phyloP scores from a whole-genome alignment of 345 rosid genomes.

The Combretum micranthum region DNA sequence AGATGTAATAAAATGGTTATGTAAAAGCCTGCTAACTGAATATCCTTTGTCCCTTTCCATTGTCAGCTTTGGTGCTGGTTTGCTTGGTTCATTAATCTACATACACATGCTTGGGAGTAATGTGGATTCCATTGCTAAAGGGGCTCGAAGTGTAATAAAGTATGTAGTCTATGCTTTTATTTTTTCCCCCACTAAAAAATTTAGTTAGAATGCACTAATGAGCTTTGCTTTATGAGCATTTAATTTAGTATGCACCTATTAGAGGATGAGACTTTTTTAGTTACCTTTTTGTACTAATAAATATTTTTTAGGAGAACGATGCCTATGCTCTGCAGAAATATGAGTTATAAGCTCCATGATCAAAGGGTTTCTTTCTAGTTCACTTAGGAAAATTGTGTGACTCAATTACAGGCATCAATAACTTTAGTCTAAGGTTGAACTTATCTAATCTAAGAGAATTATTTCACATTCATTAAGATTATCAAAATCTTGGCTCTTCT shows the following conservation, averaged over 20 bases:
- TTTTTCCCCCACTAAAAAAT: not conserved
- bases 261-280: no score
- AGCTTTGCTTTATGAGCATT: not conserved
- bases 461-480: no score
- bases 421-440: no score
- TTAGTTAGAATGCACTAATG: not conserved
- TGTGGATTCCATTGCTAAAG: conserved; percentile 78
- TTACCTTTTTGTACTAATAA: no score
- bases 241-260: not conserved
- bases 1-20: not conserved
- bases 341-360: no score
- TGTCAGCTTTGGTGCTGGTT: conserved; percentile 75
- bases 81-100: conserved; percentile 69
- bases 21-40: not conserved
- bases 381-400: no score
- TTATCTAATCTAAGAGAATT: no score
- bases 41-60: conserved; percentile 2
- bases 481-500: no score
- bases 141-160: conserved; percentile 74
- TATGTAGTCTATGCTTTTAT: conserved; percentile 18
- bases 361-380: no score
- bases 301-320: no score
- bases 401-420: no score
- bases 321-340: no score
- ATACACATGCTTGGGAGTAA: conserved; percentile 82